Conservation (phyloP, 2,329 filamentous ascomycete genomes). For the Penicillium sclerotigenum region DNA sequence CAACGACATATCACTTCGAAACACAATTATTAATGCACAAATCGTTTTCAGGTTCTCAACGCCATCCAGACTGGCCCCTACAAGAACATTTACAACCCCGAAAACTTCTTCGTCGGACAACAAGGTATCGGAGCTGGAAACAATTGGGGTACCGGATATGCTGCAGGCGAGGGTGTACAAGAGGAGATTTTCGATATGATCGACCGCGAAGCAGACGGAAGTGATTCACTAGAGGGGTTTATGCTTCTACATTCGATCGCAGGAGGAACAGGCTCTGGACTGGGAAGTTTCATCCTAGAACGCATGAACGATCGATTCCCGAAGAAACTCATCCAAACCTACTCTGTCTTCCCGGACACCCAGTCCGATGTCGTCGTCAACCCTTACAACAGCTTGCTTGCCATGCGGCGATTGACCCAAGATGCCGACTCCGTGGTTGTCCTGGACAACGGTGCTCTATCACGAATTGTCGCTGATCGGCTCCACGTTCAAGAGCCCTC, state of each 20-base stretch:
- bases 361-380: conserved; percentile 93
- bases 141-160: conserved; percentile 97
- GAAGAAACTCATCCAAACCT: conserved; percentile 98
- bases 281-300: conserved; percentile 92
- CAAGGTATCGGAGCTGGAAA: conserved; percentile 92
- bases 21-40: conserved; percentile 6
- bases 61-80: conserved; percentile 90
- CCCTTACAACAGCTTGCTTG: conserved; percentile 93
- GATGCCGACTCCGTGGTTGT: conserved; percentile 98
- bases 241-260: conserved; percentile 99
- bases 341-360: conserved; percentile 96
- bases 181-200: conserved; percentile 99
- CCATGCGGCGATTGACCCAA: conserved; percentile 85
- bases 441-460: conserved; percentile 90
- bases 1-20: not conserved
- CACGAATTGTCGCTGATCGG: conserved; percentile 88
- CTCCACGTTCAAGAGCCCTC: conserved; percentile 93
- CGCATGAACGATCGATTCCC: conserved; percentile 95
- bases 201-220: conserved; percentile 95
- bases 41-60: conserved; percentile 67
- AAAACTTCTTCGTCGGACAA: conserved; percentile 97
- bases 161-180: conserved; percentile 83
- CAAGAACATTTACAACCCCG: conserved; percentile 98
- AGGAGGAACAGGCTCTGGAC: conserved; percentile 90
- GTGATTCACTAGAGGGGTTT: conserved; percentile 96